Percentiles rank a stretch among this genome's conserved stretches.
These are phyloP conservation scores for Penicillium paradoxum DNA, from an alignment of 495 filamentous ascomycete species.

Conservation along the genomic window DNA sequence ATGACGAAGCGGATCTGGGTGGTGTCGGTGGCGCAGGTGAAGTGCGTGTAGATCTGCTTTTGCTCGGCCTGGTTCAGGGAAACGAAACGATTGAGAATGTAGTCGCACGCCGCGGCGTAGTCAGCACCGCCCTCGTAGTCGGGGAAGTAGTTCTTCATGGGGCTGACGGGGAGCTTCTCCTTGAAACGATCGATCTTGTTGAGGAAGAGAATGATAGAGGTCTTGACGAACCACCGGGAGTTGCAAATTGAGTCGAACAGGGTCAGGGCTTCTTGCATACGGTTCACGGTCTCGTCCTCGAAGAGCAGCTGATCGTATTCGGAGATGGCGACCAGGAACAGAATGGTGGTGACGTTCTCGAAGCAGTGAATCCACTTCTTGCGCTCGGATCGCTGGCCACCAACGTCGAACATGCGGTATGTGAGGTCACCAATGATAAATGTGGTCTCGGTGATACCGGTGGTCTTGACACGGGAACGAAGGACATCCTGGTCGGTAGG, in stretches of 20 bases:
- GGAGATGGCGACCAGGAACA: slow-evolving; percentile 97
- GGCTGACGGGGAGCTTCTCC: slow-evolving; percentile 98
- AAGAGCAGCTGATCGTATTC: slow-evolving; percentile 98
- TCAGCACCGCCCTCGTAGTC: slow-evolving; percentile 95
- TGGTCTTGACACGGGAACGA: slow-evolving; percentile 96
- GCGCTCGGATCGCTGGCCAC: slow-evolving; percentile 95
- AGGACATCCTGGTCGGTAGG: slow-evolving; percentile 98
- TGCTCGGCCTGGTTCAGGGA: slow-evolving; percentile 97
- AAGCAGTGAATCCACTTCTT: slow-evolving; percentile 99
- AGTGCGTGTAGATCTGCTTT: slow-evolving; percentile 99
- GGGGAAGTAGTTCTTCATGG: slow-evolving; percentile 99
- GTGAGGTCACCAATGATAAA: slow-evolving; percentile 98
- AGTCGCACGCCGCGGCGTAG: slow-evolving; percentile 90
- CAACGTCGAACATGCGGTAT: slow-evolving; percentile 99
- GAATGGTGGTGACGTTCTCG: slow-evolving; percentile 97
- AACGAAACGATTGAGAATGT: slow-evolving; percentile 95
- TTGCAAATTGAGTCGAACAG: slow-evolving; percentile 99
- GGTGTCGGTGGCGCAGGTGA: slow-evolving; percentile 97
- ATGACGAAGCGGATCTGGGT: slow-evolving; percentile 99
- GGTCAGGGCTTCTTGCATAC: slow-evolving; percentile 98
- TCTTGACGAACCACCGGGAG: slow-evolving; percentile 99
- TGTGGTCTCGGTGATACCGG: slow-evolving; percentile 97
- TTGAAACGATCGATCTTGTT: slow-evolving; percentile 99
- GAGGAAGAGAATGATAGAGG: slow-evolving; percentile 97
- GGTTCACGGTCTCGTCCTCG: slow-evolving; percentile 83